These are phyloP conservation scores for Teunomyces lycoperdinae DNA, from an alignment of 805 yeast genomes.

Conservation along the genomic window DNA sequence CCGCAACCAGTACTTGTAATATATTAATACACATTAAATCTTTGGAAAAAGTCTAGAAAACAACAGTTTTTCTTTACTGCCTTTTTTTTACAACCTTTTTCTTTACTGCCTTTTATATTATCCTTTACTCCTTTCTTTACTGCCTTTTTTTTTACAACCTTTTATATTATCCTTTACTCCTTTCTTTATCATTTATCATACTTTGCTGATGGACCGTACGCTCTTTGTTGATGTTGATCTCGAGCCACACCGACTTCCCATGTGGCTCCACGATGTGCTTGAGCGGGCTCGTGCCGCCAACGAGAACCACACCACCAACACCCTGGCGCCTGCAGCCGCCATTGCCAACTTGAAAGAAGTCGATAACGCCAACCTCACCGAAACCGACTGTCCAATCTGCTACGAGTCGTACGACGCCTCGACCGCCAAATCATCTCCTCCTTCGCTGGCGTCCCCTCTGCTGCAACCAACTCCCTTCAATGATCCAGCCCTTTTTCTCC, in stretches of 20 bases:
- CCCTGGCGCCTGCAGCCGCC: slow-evolving; percentile 38
- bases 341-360: slow-evolving; percentile 31
- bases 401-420: slow-evolving; percentile 30
- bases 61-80: neutral
- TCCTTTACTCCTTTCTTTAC: neutral
- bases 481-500: slow-evolving; percentile 34
- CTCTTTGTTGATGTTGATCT: slow-evolving; percentile 15
- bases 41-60: no score
- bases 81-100: neutral
- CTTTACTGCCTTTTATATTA: neutral
- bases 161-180: neutral
- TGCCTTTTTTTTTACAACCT: neutral
- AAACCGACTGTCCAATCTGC: slow-evolving; percentile 39
- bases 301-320: slow-evolving; percentile 19
- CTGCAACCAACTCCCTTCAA: slow-evolving; percentile 13
- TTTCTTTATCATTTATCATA: no score
- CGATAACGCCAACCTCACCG: slow-evolving; percentile 13
- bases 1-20: slow-evolving; percentile 49
- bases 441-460: neutral
- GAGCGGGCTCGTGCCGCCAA: slow-evolving; percentile 33
- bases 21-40: neutral
- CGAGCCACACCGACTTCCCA: slow-evolving; percentile 21
- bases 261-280: slow-evolving; percentile 32
- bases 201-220: neutral
- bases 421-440: neutral